phyloP scores from a whole-genome alignment of 192 early-diverging fungal genomes.

The Neocallimastix lanati region DNA sequence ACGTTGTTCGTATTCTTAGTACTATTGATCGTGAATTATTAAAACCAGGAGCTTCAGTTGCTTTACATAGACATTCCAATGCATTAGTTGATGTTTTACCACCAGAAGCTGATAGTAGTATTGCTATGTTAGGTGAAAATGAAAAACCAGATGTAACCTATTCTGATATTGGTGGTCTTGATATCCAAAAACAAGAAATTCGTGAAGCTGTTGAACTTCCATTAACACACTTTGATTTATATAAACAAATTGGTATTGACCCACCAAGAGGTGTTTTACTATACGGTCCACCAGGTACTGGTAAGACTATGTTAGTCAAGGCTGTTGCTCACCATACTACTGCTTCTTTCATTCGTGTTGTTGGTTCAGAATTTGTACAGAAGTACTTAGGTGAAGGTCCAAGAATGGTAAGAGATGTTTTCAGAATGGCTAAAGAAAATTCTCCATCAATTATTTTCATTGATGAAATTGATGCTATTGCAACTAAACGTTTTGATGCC shows the following conservation, averaged over 20 bases:
- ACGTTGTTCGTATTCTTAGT: conserved; percentile 81
- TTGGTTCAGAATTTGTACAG: conserved; percentile 96
- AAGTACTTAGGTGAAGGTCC: conserved; percentile 98
- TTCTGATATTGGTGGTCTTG: conserved; percentile 65
- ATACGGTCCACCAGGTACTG: conserved; percentile 95
- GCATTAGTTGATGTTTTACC: conserved; percentile 93
- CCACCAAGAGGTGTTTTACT: conserved; percentile 95
- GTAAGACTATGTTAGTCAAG: conserved; percentile 97
- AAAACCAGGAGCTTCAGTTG: conserved; percentile 83
- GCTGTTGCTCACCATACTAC: conserved; percentile 97
- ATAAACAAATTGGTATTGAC: conserved; percentile 96
- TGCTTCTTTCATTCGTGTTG: conserved; percentile 88
- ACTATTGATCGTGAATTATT: conserved; percentile 95
- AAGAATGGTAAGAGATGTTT: conserved; percentile 92
- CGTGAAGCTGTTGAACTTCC: conserved; percentile 95
- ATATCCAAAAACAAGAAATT: conserved; percentile 84
- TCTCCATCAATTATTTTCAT: conserved; percentile 96
- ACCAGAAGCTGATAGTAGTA: conserved; percentile 84
- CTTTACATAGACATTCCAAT: conserved; percentile 91
- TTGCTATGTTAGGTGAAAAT: conserved; percentile 60
- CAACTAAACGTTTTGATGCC: conserved; percentile 94
- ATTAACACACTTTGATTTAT: conserved; percentile 93
- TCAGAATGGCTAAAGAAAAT: conserved; percentile 90
- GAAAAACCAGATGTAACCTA: conserved; percentile 71
- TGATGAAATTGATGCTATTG: conserved; percentile 97